Evolutionary conservation across 257 asterid genomes (phyloP).

Genomic region (Osmanthus fragrans): DNA sequence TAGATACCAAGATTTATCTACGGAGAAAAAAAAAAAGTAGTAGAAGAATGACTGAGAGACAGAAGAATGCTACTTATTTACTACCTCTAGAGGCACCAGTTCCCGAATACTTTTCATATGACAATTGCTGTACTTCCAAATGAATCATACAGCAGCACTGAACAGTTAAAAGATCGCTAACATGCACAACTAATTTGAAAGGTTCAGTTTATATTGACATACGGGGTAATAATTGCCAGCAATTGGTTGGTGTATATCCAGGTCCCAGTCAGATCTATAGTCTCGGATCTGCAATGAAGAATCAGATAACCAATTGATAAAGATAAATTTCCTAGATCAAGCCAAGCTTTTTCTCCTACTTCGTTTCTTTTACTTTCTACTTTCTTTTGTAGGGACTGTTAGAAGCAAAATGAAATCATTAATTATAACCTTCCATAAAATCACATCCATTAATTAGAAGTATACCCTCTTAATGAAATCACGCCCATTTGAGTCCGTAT

Average conservation of each 20-base stretch:
- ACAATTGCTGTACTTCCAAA: constrained; percentile 9
- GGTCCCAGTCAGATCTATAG: constrained; percentile 72
- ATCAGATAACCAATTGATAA: constrained; percentile 13
- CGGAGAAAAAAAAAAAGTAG: neutral
- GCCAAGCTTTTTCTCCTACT: constrained; percentile 7
- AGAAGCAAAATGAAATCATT: neutral
- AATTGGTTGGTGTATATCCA: constrained; percentile 66
- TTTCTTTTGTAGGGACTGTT: neutral
- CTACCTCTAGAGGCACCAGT: neutral
- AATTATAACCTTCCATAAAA: neutral
- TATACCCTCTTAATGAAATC: constrained; percentile 80
- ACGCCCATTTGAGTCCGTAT: constrained; percentile 83
- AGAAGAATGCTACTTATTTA: constrained; percentile 7
- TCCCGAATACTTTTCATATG: neutral
- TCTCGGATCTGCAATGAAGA: constrained; percentile 53
- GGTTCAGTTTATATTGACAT: constrained; percentile 32
- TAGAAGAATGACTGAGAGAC: constrained; percentile 3
- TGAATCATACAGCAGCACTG: constrained; percentile 13
- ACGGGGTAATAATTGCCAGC: constrained; percentile 88
- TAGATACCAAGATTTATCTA: constrained; percentile 80
- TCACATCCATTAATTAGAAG: neutral
- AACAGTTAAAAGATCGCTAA: constrained; percentile 11
- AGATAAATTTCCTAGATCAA: neutral
- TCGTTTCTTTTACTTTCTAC: neutral
- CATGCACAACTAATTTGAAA: constrained; percentile 19